Conservation (phyloP, 257 asterid genomes). For the Fraxinus quadrangulata region DNA sequence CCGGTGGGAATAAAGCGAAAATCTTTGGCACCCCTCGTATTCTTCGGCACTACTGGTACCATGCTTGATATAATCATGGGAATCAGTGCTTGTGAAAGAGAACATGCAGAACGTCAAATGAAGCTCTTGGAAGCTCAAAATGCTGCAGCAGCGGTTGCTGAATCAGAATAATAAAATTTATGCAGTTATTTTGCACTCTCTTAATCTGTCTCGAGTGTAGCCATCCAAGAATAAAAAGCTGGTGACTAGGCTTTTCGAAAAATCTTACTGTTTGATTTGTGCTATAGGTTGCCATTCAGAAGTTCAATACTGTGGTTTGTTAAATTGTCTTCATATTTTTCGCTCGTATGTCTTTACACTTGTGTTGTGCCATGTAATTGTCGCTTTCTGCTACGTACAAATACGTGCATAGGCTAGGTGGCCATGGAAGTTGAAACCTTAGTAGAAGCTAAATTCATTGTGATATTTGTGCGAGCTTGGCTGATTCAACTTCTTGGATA, state of each 20-base stretch:
- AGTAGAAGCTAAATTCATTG: background rate
- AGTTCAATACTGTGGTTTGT: background rate
- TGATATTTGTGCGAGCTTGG: background rate
- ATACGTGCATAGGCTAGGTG: background rate
- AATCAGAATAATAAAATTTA: constrained; percentile 39
- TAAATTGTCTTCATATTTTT: background rate
- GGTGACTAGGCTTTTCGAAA: background rate
- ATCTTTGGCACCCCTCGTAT: constrained; percentile 84
- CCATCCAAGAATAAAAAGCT: constrained; percentile 1
- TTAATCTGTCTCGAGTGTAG: background rate
- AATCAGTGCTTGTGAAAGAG: constrained; percentile 86
- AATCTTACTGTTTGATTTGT: background rate
- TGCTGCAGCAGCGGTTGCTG: constrained; percentile 34
- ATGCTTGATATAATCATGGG: constrained; percentile 97
- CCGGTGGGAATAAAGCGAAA: constrained; percentile 92
- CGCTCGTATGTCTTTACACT: background rate
- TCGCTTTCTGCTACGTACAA: background rate
- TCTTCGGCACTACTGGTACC: constrained; percentile 95
- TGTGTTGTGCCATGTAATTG: background rate
- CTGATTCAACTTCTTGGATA: background rate
- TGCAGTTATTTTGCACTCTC: background rate
- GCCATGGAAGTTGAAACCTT: background rate
- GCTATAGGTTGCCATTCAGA: background rate
- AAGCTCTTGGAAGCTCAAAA: constrained; percentile 73
- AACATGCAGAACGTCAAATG: constrained; percentile 87